Evolutionary conservation across 495 filamentous ascomycete species (phyloP).

Genomic region (Diplogelasinospora grovesii): DNA sequence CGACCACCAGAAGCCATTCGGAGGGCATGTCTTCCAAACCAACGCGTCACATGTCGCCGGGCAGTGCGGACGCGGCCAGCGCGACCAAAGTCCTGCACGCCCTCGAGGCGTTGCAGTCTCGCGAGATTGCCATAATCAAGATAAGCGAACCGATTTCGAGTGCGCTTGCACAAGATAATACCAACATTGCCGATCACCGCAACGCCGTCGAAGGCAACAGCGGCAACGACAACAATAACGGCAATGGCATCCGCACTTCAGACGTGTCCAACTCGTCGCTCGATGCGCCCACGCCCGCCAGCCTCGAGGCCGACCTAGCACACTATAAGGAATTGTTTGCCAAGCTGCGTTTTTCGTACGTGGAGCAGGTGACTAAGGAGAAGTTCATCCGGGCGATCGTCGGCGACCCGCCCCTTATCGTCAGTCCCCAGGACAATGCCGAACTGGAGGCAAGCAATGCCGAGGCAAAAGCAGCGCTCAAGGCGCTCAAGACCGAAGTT

Average conservation of each 20-base stretch:
- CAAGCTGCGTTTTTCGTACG: conserved; percentile 91
- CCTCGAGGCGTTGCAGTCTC: conserved; percentile 31
- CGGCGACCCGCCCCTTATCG: conserved; percentile 77
- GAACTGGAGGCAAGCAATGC: conserved; percentile 66
- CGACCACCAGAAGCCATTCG: background rate
- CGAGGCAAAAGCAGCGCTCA: conserved; percentile 66
- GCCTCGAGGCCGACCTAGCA: conserved; percentile 74
- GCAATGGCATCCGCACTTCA: conserved; percentile 46
- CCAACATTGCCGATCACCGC: conserved; percentile 68
- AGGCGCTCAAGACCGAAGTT: conserved; percentile 73
- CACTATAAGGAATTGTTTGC: conserved; percentile 94
- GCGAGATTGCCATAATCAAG: conserved; percentile 64
- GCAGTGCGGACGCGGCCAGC: conserved; percentile 10
- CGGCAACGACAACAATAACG: conserved; percentile 31
- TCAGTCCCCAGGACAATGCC: conserved; percentile 74
- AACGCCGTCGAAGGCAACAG: conserved; percentile 13
- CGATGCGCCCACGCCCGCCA: conserved; percentile 64
- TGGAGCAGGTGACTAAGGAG: conserved; percentile 76
- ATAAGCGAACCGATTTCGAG: conserved; percentile 68
- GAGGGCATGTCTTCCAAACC: background rate
- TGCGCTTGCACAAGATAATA: conserved; percentile 48
- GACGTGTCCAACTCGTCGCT: conserved; percentile 60
- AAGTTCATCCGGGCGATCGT: conserved; percentile 74
- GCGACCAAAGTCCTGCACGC: conserved; percentile 22
- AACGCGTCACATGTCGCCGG: no score